Conservation (phyloP, 176 grass and related monocot species). For the Olyra latifolia region DNA sequence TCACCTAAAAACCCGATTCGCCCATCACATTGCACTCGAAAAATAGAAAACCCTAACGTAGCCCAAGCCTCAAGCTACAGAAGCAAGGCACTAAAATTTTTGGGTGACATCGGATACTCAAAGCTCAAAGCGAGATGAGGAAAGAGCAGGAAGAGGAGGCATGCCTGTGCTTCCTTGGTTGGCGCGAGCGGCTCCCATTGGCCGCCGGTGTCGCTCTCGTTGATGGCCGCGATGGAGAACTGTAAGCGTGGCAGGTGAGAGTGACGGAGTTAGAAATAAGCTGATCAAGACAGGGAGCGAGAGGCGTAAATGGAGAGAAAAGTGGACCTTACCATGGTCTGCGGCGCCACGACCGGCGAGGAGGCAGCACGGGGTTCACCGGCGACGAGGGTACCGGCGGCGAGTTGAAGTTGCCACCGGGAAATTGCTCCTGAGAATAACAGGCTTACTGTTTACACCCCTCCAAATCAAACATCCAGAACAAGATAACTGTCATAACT, state of each 20-base stretch:
- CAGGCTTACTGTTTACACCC: neutral
- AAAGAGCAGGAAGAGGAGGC: neutral
- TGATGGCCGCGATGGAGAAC: slow-evolving; percentile 99
- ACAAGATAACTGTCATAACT: no score
- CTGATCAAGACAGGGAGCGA: neutral
- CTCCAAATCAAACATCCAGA: no score
- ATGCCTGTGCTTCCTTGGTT: slow-evolving; percentile 91
- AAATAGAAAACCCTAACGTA: slow-evolving; percentile 44
- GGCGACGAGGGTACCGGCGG: slow-evolving; percentile 31
- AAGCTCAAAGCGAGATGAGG: neutral
- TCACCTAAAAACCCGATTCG: neutral
- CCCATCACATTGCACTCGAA: slow-evolving; percentile 13
- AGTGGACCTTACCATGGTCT: slow-evolving; percentile 48
- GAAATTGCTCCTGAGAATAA: neutral
- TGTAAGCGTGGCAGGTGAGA: slow-evolving; percentile 15
- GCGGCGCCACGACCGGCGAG: neutral
- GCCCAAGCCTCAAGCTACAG: slow-evolving; percentile 8
- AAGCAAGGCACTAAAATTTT: neutral
- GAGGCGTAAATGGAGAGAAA: neutral
- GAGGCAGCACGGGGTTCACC: slow-evolving; percentile 17
- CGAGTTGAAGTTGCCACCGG: slow-evolving; percentile 22
- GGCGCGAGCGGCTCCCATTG: slow-evolving; percentile 94
- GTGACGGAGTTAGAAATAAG: neutral
- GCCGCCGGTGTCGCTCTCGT: slow-evolving; percentile 66
- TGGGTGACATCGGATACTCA: neutral